Conservation (phyloP, 2,329 filamentous ascomycete genomes). For the Alternaria gansuensis region DNA sequence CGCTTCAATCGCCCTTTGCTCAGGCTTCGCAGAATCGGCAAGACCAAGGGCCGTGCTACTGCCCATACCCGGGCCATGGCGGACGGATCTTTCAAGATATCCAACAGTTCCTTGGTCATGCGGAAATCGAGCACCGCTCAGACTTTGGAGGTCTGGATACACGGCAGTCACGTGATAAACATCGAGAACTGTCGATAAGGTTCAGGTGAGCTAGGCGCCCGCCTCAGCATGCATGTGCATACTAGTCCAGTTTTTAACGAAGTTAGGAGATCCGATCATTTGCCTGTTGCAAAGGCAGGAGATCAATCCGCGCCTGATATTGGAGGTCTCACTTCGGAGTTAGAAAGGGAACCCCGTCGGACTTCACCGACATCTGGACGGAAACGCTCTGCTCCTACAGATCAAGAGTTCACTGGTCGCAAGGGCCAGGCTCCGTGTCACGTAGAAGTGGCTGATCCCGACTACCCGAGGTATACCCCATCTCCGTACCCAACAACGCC, state of each 20-base stretch:
- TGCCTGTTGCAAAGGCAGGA: conserved; percentile 40
- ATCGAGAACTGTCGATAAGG: conserved; percentile 36
- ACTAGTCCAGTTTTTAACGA: conserved; percentile 16
- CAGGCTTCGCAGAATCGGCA: no score
- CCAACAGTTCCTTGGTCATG: conserved; percentile 41
- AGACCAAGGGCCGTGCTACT: no score
- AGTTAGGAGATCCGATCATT: conserved; percentile 35
- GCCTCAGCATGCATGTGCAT: not conserved
- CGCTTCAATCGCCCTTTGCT: no score
- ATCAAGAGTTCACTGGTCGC: conserved; percentile 36
- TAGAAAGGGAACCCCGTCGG: conserved; percentile 28
- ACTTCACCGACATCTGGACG: conserved; percentile 37
- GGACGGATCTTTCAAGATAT: conserved; percentile 44
- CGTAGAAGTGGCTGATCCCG: conserved; percentile 37
- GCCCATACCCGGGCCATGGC: conserved; percentile 43
- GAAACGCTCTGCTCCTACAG: conserved; percentile 46
- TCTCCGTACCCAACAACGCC: conserved; percentile 35
- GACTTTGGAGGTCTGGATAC: conserved; percentile 32
- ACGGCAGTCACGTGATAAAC: conserved; percentile 33
- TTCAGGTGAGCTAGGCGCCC: conserved; percentile 25
- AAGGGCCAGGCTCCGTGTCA: conserved; percentile 38
- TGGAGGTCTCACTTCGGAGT: conserved; percentile 38
- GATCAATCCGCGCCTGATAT: conserved; percentile 45
- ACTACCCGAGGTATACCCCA: conserved; percentile 35
- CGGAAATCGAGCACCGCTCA: conserved; percentile 36